phyloP scores from a whole-genome alignment of 257 asterid genomes.

The Sherardia arvensis region DNA sequence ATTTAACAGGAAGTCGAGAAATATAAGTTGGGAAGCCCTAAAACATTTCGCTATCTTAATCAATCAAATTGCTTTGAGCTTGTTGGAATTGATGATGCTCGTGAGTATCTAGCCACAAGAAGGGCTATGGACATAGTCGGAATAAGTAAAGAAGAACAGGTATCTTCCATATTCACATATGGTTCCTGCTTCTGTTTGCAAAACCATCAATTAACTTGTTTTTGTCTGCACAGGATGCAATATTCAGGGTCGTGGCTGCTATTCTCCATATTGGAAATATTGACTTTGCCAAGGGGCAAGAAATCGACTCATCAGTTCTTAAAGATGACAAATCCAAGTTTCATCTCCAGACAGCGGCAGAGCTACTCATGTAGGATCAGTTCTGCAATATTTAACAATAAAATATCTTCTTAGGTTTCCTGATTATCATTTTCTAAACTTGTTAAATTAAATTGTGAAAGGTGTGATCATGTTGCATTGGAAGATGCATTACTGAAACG shows the following conservation, averaged over 20 bases:
- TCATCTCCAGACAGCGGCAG: constrained; percentile 80
- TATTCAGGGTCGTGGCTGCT: constrained; percentile 93
- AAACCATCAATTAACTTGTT: constrained; percentile 11
- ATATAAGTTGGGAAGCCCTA: constrained; percentile 74
- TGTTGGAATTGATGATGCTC: constrained; percentile 82
- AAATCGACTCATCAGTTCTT: constrained; percentile 73
- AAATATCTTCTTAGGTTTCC: constrained; percentile 3
- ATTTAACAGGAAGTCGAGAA: constrained; percentile 67
- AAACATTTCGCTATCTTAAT: constrained; percentile 79
- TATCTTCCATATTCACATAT: constrained; percentile 17
- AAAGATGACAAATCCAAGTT: constrained; percentile 86
- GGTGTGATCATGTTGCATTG: constrained; percentile 68
- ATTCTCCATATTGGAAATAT: constrained; percentile 93
- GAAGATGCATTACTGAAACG: constrained; percentile 92
- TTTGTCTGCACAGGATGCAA: constrained; percentile 63
- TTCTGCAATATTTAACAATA: constrained; percentile 10
- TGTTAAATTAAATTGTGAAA: constrained; percentile 17
- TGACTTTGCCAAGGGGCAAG: constrained; percentile 69
- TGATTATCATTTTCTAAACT: constrained; percentile 6
- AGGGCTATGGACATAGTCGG: constrained; percentile 98
- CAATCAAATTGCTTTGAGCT: constrained; percentile 84
- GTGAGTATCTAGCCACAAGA: constrained; percentile 90
- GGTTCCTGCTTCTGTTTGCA: background rate
- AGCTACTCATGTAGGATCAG: constrained; percentile 70
- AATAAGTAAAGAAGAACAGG: constrained; percentile 90